A percentile compares a stretch with the other conserved stretches of the same genome.
Conservation (phyloP, 2,329 filamentous ascomycete genomes). For the Pseudogymnoascus destructans region DNA sequence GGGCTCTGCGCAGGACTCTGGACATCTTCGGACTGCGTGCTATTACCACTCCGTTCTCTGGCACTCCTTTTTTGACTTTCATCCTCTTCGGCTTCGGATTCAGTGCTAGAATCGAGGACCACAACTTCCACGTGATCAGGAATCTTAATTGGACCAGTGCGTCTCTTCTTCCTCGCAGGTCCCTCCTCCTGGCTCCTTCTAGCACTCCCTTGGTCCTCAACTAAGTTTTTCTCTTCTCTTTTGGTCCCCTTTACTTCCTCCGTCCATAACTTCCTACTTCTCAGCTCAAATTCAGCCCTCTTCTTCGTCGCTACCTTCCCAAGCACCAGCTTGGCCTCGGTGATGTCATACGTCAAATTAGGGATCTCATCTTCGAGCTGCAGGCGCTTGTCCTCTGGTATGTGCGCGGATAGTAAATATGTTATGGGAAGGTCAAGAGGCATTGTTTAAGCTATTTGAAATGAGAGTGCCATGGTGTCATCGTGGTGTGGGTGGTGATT, state of each 20-base stretch:
- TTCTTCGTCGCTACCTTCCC: constrained; percentile 58
- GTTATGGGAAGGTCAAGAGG: constrained; percentile 2
- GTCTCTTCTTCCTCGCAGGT: constrained; percentile 17
- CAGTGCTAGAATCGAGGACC: constrained; percentile 24
- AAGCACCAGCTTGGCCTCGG: constrained; percentile 60
- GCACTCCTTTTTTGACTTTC: constrained; percentile 2
- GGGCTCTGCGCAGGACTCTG: neutral
- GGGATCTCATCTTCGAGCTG: constrained; percentile 51
- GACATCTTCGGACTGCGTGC: constrained; percentile 17
- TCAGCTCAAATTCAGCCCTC: constrained; percentile 66
- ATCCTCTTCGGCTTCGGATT: constrained; percentile 25
- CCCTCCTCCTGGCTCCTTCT: constrained; percentile 14
- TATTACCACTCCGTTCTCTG: neutral
- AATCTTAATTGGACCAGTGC: constrained; percentile 30
- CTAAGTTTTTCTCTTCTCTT: neutral
- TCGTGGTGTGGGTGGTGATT: neutral
- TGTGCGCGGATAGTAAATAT: constrained; percentile 59
- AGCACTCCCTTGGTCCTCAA: neutral
- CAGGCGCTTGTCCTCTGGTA: constrained; percentile 49
- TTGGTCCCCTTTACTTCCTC: constrained; percentile 31
- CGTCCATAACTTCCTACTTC: constrained; percentile 48
- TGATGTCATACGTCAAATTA: constrained; percentile 54
- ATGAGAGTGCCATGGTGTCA: neutral
- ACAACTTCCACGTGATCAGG: constrained; percentile 17
- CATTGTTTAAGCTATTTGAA: constrained; percentile 3